These are phyloP conservation scores for Rhizophagus clarus DNA, from an alignment of 192 early-diverging fungal species.

Conservation along the genomic window DNA sequence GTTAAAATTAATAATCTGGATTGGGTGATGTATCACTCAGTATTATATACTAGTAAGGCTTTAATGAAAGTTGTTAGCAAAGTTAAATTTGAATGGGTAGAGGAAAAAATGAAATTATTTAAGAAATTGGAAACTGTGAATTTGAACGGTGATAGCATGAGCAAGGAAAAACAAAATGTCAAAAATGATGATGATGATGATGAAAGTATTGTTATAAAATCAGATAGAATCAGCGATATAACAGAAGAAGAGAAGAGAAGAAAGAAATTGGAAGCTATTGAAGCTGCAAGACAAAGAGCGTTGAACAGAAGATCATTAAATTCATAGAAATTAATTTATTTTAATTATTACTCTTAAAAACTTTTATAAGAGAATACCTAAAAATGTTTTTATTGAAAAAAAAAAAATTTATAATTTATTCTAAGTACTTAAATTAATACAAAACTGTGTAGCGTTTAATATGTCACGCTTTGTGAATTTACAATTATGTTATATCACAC, in stretches of 20 bases:
- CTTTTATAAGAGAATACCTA: too few relatives aligned
- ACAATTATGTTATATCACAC: too few relatives aligned
- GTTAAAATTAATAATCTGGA: slow-evolving; percentile 64
- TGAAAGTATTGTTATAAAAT: neutral
- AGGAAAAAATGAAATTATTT: slow-evolving; percentile 62
- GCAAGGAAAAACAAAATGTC: neutral
- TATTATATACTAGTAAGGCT: slow-evolving; percentile 93
- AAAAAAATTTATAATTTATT: too few relatives aligned
- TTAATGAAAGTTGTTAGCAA: slow-evolving; percentile 96
- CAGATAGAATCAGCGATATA: neutral
- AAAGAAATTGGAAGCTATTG: slow-evolving; percentile 41
- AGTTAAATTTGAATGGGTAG: slow-evolving; percentile 85
- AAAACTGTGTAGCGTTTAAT: too few relatives aligned
- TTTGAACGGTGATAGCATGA: slow-evolving; percentile 4
- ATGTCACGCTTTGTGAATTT: too few relatives aligned
- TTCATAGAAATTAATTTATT: neutral
- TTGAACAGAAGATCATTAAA: slow-evolving; percentile 37
- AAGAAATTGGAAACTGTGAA: slow-evolving; percentile 1
- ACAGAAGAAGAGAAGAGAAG: slow-evolving; percentile 36
- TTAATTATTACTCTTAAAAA: neutral
- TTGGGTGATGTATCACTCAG: slow-evolving; percentile 93
- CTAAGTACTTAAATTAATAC: too few relatives aligned
- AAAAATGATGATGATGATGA: too few relatives aligned
- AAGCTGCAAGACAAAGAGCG: slow-evolving; percentile 47
- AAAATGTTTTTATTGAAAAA: too few relatives aligned